Base-by-base conservation (phyloP, 768 basidiomycete genomes). In the Lentinula guzmanii region DNA sequence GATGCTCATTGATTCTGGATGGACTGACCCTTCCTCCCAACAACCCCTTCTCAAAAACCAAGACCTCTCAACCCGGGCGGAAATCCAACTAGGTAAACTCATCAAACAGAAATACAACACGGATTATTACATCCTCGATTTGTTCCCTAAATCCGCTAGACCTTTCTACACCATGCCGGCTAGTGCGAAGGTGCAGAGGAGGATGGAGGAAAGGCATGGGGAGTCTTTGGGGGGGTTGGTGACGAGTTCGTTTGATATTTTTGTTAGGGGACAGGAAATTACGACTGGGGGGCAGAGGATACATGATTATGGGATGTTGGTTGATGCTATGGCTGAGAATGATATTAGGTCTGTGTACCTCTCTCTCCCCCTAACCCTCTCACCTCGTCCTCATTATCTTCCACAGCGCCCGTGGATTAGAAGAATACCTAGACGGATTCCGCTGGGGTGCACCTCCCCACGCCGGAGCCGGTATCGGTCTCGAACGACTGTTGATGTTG, bases 101-200 rank as follows among this genome's bases (percentile, higher is more conserved):
- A 78, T 82, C 52, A 75, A 78, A 65, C 3, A 79, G 54, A 82
- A 82, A 69, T 82, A 80, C 71, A 67, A 75, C 48, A 82, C 82
- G 55, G 82, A 83, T 65, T 83, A 81, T 68, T 83, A 79, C 70
- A 82, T 83, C 67, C 74, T 83, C 45, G 82, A 83, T 72, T 82
- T 82, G 66, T 83, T 83, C 78, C 82, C 82, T 5, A 62, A 75
- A 16, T 71, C 74, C 51, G 74, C 80, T 62, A 72, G 82, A 64
- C 81, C 82, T 4, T 83, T 83, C 72, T 83, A 83, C 72, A 82
- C 82, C 61, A 82, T 83, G 82, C 79, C 79, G 46, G 80, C 82
- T 0, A 28, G 28, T 28, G 0, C 28, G 28, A 28, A 28, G 0
- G 3, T 28, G 0, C 28, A 28, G 28, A 28, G 0, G 28, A 4